Conservation (phyloP, 208 protist genomes). For the Sergeia podlipaevii region DNA sequence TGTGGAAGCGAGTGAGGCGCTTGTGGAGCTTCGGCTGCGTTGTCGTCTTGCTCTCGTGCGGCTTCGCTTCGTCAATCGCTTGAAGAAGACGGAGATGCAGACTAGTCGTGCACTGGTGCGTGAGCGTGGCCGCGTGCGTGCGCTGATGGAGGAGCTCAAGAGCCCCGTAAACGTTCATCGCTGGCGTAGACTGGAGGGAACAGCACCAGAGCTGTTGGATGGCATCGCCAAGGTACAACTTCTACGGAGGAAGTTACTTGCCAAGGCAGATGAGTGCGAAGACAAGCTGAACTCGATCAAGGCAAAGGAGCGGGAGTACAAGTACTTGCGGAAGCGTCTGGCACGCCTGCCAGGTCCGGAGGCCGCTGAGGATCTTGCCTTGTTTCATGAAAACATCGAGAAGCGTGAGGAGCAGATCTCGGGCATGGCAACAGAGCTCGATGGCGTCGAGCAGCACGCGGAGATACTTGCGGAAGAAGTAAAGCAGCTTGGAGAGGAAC, state of each 20-base stretch:
- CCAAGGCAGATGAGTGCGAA: slow-evolving; percentile 93
- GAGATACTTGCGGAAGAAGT: slow-evolving; percentile 91
- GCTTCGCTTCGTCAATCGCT: slow-evolving; percentile 77
- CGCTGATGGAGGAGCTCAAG: slow-evolving; percentile 96
- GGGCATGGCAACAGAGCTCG: slow-evolving; percentile 58
- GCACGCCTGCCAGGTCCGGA: slow-evolving; percentile 94
- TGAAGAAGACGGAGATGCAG: slow-evolving; percentile 85
- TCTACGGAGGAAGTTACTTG: slow-evolving; percentile 95
- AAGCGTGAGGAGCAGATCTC: slow-evolving; percentile 91
- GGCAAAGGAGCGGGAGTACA: slow-evolving; percentile 89
- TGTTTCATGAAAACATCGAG: slow-evolving; percentile 92
- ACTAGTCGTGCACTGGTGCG: slow-evolving; percentile 91
- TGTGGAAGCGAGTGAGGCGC: slow-evolving; percentile 74
- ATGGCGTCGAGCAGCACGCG: slow-evolving; percentile 51
- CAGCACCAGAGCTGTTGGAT: slow-evolving; percentile 93
- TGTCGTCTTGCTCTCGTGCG: slow-evolving; percentile 78
- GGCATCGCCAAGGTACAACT: slow-evolving; percentile 97
- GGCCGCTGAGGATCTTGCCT: slow-evolving; percentile 93
- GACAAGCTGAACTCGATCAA: slow-evolving; percentile 87
- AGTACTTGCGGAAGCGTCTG: slow-evolving; percentile 90
- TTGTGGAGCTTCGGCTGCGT: slow-evolving; percentile 91
- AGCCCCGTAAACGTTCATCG: slow-evolving; percentile 98
- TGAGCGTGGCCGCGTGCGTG: slow-evolving; percentile 89
- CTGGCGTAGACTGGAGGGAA: slow-evolving; percentile 97
- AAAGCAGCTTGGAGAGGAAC: slow-evolving; percentile 77